These are phyloP conservation scores for Fusarium sp. DNA, from an alignment of 2,329 filamentous ascomycete species.

Conservation along the genomic window DNA sequence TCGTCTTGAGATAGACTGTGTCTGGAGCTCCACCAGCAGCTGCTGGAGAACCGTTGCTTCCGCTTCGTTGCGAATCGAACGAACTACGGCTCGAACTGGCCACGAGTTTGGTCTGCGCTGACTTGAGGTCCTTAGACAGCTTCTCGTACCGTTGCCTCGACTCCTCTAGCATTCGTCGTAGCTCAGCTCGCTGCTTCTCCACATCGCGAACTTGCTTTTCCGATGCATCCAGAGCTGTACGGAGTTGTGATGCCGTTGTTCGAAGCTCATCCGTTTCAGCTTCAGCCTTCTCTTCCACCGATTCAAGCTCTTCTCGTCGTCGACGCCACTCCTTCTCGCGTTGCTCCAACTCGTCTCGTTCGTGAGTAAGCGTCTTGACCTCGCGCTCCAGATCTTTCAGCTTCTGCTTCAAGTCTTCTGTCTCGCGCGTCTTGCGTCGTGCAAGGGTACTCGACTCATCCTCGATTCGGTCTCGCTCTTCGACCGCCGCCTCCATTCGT, in stretches of 20 bases:
- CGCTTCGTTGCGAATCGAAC: conserved; percentile 57
- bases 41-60: conserved; percentile 49
- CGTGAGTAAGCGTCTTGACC: conserved; percentile 77
- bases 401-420: conserved; percentile 86
- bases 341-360: conserved; percentile 83
- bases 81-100: conserved; percentile 63
- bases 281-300: conserved; percentile 75
- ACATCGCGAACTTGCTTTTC: conserved; percentile 87
- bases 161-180: conserved; percentile 84
- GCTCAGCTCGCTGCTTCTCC: conserved; percentile 84
- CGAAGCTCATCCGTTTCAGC: conserved; percentile 84
- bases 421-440: conserved; percentile 82
- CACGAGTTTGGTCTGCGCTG: conserved; percentile 64
- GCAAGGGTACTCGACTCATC: conserved; percentile 87
- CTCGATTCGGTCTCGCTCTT: conserved; percentile 93
- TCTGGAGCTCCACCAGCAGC: conserved; percentile 57
- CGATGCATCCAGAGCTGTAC: conserved; percentile 86
- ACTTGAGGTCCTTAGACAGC: conserved; percentile 76
- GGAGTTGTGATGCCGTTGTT: conserved; percentile 81
- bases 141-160: conserved; percentile 83
- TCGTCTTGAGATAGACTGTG: conserved; percentile 82
- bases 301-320: conserved; percentile 82
- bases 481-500: conserved; percentile 89
- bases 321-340: conserved; percentile 82
- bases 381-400: conserved; percentile 87